Percentiles rank a stretch among this genome's conserved stretches.
phyloP scores from a whole-genome alignment of 2,329 filamentous ascomycete species.

The Nothopassalora personata region DNA sequence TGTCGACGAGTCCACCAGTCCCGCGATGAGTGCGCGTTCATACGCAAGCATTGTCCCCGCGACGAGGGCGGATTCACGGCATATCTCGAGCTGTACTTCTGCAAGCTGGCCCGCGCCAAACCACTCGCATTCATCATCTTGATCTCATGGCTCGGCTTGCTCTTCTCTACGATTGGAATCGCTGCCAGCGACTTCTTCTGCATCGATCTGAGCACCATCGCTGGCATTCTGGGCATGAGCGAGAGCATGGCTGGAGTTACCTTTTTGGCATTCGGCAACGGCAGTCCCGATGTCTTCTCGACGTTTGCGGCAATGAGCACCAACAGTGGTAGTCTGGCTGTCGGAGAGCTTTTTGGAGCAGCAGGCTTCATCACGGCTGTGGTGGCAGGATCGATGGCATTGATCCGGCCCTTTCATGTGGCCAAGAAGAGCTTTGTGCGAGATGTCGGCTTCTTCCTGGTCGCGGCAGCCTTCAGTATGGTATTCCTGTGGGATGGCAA shows the following conservation, averaged over 20 bases:
- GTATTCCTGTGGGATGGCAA: slow-evolving; percentile 78
- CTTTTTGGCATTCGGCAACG: slow-evolving; percentile 94
- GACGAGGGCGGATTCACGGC: slow-evolving; percentile 86
- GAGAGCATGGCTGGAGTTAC: slow-evolving; percentile 96
- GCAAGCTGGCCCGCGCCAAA: slow-evolving; percentile 61
- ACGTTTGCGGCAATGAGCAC: slow-evolving; percentile 98
- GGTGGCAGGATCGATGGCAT: slow-evolving; percentile 92
- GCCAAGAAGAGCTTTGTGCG: slow-evolving; percentile 83
- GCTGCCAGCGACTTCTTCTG: slow-evolving; percentile 98
- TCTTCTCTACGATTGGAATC: slow-evolving; percentile 96
- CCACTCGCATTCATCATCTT: slow-evolving; percentile 75
- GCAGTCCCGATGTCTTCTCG: slow-evolving; percentile 95
- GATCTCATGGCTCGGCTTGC: slow-evolving; percentile 74
- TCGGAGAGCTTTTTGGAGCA: slow-evolving; percentile 91
- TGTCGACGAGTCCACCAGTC: slow-evolving; percentile 76
- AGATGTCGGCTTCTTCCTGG: slow-evolving; percentile 87
- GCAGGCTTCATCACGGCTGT: slow-evolving; percentile 95
- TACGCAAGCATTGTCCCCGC: slow-evolving; percentile 74
- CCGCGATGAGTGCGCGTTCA: slow-evolving; percentile 78
- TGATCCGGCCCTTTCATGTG: slow-evolving; percentile 92
- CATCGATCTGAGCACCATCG: slow-evolving; percentile 90
- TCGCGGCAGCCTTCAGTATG: slow-evolving; percentile 81
- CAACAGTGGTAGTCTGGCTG: slow-evolving; percentile 91
- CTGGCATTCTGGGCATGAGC: slow-evolving; percentile 81
- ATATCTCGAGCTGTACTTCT: slow-evolving; percentile 90